Conservation (phyloP, 1,139 yeast genomes). For the Yamadazyma siamensis region DNA sequence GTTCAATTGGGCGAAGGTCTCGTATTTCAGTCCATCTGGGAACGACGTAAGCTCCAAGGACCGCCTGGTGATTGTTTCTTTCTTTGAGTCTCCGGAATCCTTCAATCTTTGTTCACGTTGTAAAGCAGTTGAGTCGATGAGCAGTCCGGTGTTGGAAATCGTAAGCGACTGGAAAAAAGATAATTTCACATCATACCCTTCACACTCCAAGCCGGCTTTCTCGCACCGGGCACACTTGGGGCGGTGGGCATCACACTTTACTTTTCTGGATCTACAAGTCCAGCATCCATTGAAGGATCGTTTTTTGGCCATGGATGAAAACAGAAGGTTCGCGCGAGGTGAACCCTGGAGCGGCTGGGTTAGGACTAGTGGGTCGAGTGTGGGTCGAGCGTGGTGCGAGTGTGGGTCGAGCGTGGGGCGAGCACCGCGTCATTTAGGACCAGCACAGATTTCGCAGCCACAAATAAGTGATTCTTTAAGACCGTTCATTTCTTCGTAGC, state of each 20-base stretch:
- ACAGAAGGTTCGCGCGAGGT: background rate
- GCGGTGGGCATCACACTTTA: conserved; percentile 45
- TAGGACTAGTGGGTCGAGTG: conserved; percentile 20
- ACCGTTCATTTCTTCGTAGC: no score
- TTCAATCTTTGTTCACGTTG: background rate
- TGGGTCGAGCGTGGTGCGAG: no score
- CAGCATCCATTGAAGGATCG: conserved; percentile 52
- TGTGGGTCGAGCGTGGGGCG: no score
- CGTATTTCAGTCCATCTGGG: conserved; percentile 29
- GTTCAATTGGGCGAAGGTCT: conserved; percentile 30
- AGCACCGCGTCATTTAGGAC: no score
- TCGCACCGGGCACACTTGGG: conserved; percentile 44
- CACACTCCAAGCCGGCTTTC: conserved; percentile 39
- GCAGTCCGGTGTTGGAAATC: conserved; percentile 12
- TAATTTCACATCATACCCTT: conserved; percentile 38
- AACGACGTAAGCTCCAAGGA: conserved; percentile 34
- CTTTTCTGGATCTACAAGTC: conserved; percentile 50
- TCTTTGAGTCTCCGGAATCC: conserved; percentile 8
- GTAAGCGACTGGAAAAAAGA: conserved; percentile 41
- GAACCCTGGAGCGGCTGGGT: no score
- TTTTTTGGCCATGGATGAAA: conserved; percentile 8
- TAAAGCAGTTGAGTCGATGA: conserved; percentile 11
- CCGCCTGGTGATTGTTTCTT: conserved; percentile 32
- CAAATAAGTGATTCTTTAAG: no score
- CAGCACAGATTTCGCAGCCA: no score